phyloP scores from a whole-genome alignment of 768 basidiomycete species.

The button mushroom (Agaricus bisporus) region DNA sequence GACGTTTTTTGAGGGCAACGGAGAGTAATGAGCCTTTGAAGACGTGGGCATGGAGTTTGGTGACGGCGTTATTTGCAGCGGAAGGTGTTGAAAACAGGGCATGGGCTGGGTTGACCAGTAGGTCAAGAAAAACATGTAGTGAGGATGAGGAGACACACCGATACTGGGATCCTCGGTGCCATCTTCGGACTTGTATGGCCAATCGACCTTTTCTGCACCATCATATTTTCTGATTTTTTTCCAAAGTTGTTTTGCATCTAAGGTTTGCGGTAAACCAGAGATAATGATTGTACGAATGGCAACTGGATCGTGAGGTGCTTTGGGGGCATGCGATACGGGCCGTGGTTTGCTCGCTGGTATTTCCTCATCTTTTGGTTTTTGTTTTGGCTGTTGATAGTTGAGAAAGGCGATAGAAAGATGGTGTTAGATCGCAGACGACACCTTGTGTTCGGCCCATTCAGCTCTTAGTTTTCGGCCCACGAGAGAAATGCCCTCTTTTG shows the following conservation, averaged over 20 bases:
- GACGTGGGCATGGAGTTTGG: conserved; percentile 85
- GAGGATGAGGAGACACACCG: conserved; percentile 29
- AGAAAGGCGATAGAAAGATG: conserved; percentile 4
- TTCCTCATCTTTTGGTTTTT: conserved; percentile 32
- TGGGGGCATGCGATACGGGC: conserved; percentile 27
- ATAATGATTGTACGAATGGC: conserved; percentile 79
- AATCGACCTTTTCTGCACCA: conserved; percentile 73
- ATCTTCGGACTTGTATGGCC: conserved; percentile 48
- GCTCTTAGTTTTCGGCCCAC: conserved; percentile 68
- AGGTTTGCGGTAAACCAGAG: conserved; percentile 58
- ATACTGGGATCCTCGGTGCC: conserved; percentile 41
- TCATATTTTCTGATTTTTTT: conserved; percentile 80
- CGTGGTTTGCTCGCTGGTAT: conserved; percentile 36
- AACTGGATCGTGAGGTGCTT: conserved; percentile 56
- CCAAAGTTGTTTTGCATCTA: conserved; percentile 69
- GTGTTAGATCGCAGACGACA: conserved; percentile 19
- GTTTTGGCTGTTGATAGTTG: neutral
- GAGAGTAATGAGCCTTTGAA: conserved; percentile 88
- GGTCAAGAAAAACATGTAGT: neutral
- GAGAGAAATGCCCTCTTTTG: conserved; percentile 57
- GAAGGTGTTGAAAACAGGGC: conserved; percentile 66
- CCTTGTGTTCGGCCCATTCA: conserved; percentile 79
- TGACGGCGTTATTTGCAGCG: conserved; percentile 63
- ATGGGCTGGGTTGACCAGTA: conserved; percentile 41
- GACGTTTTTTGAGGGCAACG: conserved; percentile 79